These are phyloP conservation scores for Cucumis melo DNA, from an alignment of 306 rosid genomes.

Conservation along the genomic window DNA sequence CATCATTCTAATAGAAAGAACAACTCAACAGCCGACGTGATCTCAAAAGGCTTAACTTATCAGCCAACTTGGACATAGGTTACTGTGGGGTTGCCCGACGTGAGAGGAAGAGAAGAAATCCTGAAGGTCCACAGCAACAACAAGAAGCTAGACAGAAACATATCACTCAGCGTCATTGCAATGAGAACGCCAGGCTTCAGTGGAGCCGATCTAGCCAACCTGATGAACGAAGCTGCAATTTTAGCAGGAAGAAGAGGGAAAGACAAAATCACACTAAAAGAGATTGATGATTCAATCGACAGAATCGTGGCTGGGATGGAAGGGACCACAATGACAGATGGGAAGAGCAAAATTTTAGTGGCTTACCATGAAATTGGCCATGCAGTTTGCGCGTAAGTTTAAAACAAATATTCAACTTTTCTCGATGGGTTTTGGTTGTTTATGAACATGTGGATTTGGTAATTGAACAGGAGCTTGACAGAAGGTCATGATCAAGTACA, in stretches of 20 bases:
- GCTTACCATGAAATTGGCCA: conserved; percentile 97
- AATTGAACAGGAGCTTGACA: conserved; percentile 60
- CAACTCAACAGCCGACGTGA: background rate
- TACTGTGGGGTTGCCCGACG: conserved; percentile 51
- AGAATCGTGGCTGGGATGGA: conserved; percentile 98
- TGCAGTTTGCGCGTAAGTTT: conserved; percentile 83
- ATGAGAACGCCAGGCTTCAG: conserved; percentile 98
- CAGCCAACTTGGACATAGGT: conserved; percentile 20
- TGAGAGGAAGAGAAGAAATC: conserved; percentile 67
- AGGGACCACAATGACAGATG: conserved; percentile 92
- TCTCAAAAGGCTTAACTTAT: background rate
- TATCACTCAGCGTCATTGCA: conserved; percentile 44
- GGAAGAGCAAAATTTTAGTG: conserved; percentile 89
- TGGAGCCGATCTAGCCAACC: conserved; percentile 94
- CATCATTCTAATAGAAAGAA: background rate
- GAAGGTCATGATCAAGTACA: conserved; percentile 87
- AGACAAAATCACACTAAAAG: conserved; percentile 77
- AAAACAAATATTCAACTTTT: background rate
- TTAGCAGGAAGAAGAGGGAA: conserved; percentile 79
- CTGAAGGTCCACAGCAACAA: conserved; percentile 60
- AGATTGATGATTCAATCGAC: conserved; percentile 83
- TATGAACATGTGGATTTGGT: background rate
- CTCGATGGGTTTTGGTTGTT: too few relatives aligned
- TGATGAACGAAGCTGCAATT: conserved; percentile 87
- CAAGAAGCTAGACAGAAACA: conserved; percentile 52